Conservation (phyloP, 2,329 filamentous ascomycete species). For the Colletotrichum tamarilloi region DNA sequence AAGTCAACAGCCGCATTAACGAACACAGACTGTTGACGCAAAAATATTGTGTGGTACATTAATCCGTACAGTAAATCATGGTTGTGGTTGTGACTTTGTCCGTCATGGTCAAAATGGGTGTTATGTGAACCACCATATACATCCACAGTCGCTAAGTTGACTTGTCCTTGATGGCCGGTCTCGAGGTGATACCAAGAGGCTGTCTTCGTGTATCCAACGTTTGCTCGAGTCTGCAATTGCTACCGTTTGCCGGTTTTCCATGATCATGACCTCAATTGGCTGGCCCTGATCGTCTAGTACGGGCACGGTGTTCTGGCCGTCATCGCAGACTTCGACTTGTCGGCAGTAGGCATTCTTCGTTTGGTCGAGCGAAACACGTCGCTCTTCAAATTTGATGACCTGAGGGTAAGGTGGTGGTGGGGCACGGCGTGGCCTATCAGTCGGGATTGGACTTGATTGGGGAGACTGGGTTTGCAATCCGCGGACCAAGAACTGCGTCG, state of each 20-base stretch:
- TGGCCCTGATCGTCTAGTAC: slow-evolving; percentile 51
- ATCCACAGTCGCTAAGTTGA: slow-evolving; percentile 63
- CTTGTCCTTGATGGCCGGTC: slow-evolving; percentile 28
- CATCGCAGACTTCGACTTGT: slow-evolving; percentile 57
- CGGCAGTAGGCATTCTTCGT: slow-evolving; percentile 55
- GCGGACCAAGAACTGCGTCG: slow-evolving; percentile 28
- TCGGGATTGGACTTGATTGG: not conserved
- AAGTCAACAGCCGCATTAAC: not conserved
- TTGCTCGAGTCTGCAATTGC: slow-evolving; percentile 23
- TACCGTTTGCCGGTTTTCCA: slow-evolving; percentile 47
- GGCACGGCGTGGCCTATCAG: slow-evolving; percentile 11
- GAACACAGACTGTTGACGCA: not conserved
- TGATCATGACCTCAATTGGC: slow-evolving; percentile 55
- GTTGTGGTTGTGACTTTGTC: not conserved
- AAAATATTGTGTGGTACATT: slow-evolving; percentile 11
- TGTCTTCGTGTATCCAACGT: slow-evolving; percentile 32
- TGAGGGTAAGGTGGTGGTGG: slow-evolving; percentile 57
- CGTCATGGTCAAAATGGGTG: not conserved
- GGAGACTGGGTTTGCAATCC: slow-evolving; percentile 7
- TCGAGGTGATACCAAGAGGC: slow-evolving; percentile 17
- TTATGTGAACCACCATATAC: slow-evolving; percentile 63
- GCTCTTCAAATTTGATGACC: slow-evolving; percentile 66
- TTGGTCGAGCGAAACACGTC: slow-evolving; percentile 51
- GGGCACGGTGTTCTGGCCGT: slow-evolving; percentile 50
- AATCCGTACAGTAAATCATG: not conserved